Conservation (phyloP, 2,329 filamentous ascomycete genomes). For the Septoria linicola region DNA sequence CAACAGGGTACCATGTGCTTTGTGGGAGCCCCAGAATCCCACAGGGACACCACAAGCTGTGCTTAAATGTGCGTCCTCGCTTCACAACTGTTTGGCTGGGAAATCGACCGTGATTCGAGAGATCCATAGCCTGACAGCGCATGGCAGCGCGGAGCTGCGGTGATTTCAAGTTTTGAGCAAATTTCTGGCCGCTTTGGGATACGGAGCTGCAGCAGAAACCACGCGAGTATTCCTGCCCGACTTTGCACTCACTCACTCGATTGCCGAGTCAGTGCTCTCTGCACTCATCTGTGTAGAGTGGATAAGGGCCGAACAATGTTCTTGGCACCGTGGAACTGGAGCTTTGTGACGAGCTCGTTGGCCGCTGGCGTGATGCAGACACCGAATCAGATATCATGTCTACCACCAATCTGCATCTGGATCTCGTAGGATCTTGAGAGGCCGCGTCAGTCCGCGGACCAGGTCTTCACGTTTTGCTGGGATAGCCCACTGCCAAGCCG, state of each 20-base stretch:
- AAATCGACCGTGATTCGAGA: not conserved
- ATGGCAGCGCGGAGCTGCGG: not conserved
- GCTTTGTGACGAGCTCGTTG: not conserved
- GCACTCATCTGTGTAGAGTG: not conserved
- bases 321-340: not conserved
- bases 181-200: not conserved
- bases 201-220: not conserved
- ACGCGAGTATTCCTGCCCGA: not conserved
- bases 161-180: too few relatives aligned
- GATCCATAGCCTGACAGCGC: conserved; percentile 6
- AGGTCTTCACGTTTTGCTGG: not conserved
- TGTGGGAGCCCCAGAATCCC: too few relatives aligned
- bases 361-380: not conserved
- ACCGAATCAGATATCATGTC: not conserved
- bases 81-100: not conserved
- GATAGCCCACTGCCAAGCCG: conserved; percentile 8
- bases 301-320: not conserved
- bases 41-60: too few relatives aligned
- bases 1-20: too few relatives aligned
- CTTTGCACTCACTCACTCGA: not conserved
- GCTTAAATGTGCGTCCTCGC: too few relatives aligned
- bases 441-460: conserved; percentile 17
- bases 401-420: not conserved
- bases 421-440: not conserved
- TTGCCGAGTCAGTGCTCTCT: not conserved